Evolutionary conservation across 441 rosid species (phyloP).

Genomic region (Hura crepitans): DNA sequence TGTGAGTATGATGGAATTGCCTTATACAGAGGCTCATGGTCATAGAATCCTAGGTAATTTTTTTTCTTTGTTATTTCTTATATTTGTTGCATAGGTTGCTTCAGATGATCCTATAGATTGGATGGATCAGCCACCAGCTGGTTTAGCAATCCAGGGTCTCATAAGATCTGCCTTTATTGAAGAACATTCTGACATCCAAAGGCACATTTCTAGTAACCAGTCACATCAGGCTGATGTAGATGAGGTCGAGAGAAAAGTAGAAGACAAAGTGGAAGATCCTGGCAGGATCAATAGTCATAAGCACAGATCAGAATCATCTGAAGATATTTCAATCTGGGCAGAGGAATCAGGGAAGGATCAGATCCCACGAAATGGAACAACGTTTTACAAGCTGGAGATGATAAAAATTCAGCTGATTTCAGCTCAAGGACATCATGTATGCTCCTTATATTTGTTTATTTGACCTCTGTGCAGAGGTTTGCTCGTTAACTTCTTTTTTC

Average conservation of each 20-base stretch:
- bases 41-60: neutral
- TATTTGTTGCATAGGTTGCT: constrained; percentile 50
- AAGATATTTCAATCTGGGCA: constrained; percentile 33
- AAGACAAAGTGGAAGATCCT: constrained; percentile 39
- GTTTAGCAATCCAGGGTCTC: constrained; percentile 79
- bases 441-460: constrained; percentile 17
- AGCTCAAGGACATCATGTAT: constrained; percentile 75
- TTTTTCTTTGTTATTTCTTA: constrained; percentile 19
- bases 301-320: constrained; percentile 34
- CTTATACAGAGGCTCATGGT: neutral
- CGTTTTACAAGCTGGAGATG: constrained; percentile 84
- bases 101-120: constrained; percentile 77
- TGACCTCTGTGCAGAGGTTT: constrained; percentile 6
- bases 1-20: neutral
- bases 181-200: constrained; percentile 66
- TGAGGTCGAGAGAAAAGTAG: constrained; percentile 31
- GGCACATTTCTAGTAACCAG: constrained; percentile 43
- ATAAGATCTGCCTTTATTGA: constrained; percentile 68
- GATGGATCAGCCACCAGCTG: constrained; percentile 90
- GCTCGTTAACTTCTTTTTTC: neutral
- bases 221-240: constrained; percentile 27
- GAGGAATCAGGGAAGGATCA: constrained; percentile 36
- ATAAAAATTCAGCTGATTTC: constrained; percentile 71
- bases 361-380: constrained; percentile 37
- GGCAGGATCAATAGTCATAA: constrained; percentile 39